These are phyloP conservation scores for Ustilago hordei DNA, from an alignment of 1,284 basidiomycete species.

Conservation along the genomic window DNA sequence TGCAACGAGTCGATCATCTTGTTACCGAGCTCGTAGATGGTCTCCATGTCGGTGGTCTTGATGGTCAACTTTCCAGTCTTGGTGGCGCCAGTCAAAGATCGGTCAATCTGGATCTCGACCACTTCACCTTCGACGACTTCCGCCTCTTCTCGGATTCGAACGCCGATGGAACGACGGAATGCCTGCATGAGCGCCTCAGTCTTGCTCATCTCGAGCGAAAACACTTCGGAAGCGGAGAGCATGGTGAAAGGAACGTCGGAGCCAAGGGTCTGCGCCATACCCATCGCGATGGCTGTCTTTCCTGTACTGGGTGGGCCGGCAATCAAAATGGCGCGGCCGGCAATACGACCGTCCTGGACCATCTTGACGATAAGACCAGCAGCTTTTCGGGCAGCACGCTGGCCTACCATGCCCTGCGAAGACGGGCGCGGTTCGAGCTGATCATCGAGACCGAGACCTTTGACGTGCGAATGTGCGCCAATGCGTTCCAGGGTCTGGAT, in stretches of 20 bases:
- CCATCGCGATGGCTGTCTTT: conserved; percentile 95
- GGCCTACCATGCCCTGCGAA: conserved; percentile 94
- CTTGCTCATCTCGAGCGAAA: conserved; percentile 94
- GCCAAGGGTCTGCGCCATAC: conserved; percentile 95
- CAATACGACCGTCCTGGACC: conserved; percentile 95
- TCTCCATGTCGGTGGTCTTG: conserved; percentile 99
- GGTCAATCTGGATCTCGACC: conserved; percentile 97
- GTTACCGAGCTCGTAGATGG: conserved; percentile 95
- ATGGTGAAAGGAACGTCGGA: conserved; percentile 95
- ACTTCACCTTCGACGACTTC: conserved; percentile 98
- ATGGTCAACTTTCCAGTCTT: conserved; percentile 98
- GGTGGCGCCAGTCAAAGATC: conserved; percentile 94
- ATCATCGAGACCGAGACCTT: conserved; percentile 83
- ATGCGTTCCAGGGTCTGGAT: conserved; percentile 67
- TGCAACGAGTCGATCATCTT: conserved; percentile 99
- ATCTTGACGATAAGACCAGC: conserved; percentile 97
- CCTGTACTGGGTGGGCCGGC: conserved; percentile 96
- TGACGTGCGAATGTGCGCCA: conserved; percentile 67
- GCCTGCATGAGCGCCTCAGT: conserved; percentile 98
- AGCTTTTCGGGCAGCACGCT: conserved; percentile 92
- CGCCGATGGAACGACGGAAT: conserved; percentile 92
- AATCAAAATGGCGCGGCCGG: conserved; percentile 93
- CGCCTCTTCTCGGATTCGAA: conserved; percentile 96
- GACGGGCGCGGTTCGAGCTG: conserved; percentile 87
- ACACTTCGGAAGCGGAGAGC: conserved; percentile 96